These are phyloP conservation scores for Linum lewisii DNA, from an alignment of 345 rosid genomes.

Conservation along the genomic window DNA sequence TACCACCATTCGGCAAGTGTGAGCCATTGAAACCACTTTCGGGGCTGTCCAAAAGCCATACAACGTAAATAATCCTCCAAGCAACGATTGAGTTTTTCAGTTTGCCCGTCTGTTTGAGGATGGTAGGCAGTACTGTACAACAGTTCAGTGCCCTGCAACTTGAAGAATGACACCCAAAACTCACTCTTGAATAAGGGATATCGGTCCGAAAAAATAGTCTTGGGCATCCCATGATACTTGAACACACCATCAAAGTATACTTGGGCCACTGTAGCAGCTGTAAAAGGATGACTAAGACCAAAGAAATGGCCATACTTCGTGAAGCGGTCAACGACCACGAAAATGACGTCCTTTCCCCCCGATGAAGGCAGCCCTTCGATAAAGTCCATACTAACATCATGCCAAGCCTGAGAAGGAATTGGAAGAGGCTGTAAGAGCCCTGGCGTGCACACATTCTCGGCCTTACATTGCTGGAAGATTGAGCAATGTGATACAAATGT, in stretches of 20 bases:
- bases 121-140: neutral
- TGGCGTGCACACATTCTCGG: neutral
- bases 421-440: conserved; percentile 3
- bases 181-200: neutral
- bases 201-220: neutral
- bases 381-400: neutral
- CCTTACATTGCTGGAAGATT: neutral
- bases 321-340: conserved; percentile 1
- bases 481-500: neutral
- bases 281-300: neutral
- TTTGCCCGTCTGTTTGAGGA: too few species aligned
- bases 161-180: neutral
- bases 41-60: neutral
- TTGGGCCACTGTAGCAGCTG: neutral
- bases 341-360: neutral
- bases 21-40: neutral
- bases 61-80: neutral
- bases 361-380: neutral
- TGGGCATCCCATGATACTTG: neutral
- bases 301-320: conserved; percentile 1
- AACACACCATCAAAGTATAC: neutral
- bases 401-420: neutral
- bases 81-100: neutral
- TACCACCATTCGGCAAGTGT: too few species aligned
- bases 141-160: neutral